Base-by-base conservation (phyloP, 2,329 filamentous ascomycete species). In the Apiospora aurea region DNA sequence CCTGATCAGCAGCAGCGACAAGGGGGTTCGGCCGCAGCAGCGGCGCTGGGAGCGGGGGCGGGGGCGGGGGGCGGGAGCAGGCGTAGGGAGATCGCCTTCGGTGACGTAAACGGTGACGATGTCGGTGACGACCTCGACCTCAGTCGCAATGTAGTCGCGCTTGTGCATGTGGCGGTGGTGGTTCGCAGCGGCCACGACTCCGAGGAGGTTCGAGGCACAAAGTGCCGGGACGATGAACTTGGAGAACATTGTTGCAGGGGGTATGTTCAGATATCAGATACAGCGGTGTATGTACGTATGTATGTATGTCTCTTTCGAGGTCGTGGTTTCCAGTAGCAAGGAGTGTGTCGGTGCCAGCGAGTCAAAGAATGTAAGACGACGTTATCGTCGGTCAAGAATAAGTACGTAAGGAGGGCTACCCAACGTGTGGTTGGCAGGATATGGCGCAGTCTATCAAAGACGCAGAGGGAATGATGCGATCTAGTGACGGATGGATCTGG, bases 201-300 rank as follows among this genome's bases (percentile, higher is more conserved):
- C 76, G 66, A 76, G 74, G n/a, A 81, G 72, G 24, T 78, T 76
- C 70, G 74, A 74, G 74, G 78, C 79, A 73, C 75, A 77, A 66
- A 80, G 77, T 70, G 79, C 79, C 69, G 79, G 73, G 67, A 80
- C 71, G 72, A 76, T 77, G 51, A 76, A 70, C 74, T 81, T 81
- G 72, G 76, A 73, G 73, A 78, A 75, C 79, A 81, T 81, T 49
- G 71, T 79, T 71, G 53, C 72, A 72, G 74, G 74, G 78, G 80
- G 18, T 80, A 49, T 71, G 57, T 78, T 69, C 66, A 5, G 14
- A 29, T 49, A 24, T 46, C 34, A n/a, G 53, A 51, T 29, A 38
- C 64, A 26, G 41, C 10, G 10, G 11, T 44, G 43, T n/a, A 44
- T 44, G 38, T 67, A 51, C 21, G 24, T 2, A 29, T 13, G 51